These are phyloP conservation scores for Calonectria pseudoturangicola DNA, from an alignment of 2,329 filamentous ascomycete species.

Conservation along the genomic window DNA sequence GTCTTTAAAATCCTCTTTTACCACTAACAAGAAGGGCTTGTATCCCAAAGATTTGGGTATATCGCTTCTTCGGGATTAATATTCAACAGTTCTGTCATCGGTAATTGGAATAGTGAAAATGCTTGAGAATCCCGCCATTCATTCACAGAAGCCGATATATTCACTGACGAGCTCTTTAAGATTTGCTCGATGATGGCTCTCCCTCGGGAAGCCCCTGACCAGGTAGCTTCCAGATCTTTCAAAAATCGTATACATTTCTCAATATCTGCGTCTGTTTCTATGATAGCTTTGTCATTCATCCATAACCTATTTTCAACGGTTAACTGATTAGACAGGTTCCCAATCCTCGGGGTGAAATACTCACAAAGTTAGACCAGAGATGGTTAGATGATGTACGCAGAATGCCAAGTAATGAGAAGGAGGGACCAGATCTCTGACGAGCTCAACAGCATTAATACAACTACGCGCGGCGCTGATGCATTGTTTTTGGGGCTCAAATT, in stretches of 20 bases:
- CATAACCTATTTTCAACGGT: conserved; percentile 40
- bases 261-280: conserved; percentile 38
- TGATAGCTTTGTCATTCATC: conserved; percentile 39
- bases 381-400: conserved; percentile 53
- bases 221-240: conserved; percentile 50
- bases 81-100: not conserved
- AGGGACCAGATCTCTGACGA: conserved; percentile 49
- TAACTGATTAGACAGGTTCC: not conserved
- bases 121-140: conserved; percentile 10
- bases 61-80: not conserved
- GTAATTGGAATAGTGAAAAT: not conserved
- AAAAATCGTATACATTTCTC: conserved; percentile 49
- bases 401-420: conserved; percentile 54
- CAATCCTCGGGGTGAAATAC: not conserved
- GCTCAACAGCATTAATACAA: conserved; percentile 54
- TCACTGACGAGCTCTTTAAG: conserved; percentile 25
- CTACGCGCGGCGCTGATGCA: conserved; percentile 52
- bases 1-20: not conserved
- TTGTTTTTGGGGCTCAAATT: conserved; percentile 43
- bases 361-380: conserved; percentile 54
- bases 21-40: not conserved
- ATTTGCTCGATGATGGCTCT: conserved; percentile 53
- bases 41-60: not conserved
- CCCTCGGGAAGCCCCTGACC: conserved; percentile 51
- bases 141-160: not conserved